phyloP scores from a whole-genome alignment of 164 flowering plant species.

The Vitis cinerea region DNA sequence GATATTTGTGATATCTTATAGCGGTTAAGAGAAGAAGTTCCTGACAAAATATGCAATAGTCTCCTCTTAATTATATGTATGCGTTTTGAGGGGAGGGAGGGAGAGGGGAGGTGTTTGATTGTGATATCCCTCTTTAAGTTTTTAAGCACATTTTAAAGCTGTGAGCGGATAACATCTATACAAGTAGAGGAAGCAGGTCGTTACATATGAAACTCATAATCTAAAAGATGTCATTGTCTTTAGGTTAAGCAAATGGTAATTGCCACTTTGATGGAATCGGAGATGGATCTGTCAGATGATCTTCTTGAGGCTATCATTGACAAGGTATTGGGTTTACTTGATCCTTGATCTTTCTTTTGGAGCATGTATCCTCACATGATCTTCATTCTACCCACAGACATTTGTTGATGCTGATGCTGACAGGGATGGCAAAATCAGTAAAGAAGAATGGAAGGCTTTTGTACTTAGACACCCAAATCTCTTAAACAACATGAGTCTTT shows the following conservation, averaged over 20 bases:
- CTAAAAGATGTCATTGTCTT: neutral
- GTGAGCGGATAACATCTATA: neutral
- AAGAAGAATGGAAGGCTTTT: conserved; percentile 76
- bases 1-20: too few species aligned
- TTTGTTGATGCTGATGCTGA: conserved; percentile 84
- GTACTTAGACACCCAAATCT: conserved; percentile 60
- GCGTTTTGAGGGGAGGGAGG: too few species aligned
- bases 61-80: too few species aligned
- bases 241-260: conserved; percentile 55
- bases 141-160: neutral
- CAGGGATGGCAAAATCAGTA: conserved; percentile 67
- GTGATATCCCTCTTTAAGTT: too few species aligned
- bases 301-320: conserved; percentile 39
- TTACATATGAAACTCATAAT: neutral
- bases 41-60: too few species aligned
- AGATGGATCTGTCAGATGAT: conserved; percentile 37
- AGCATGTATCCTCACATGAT: neutral
- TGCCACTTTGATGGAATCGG: conserved; percentile 42
- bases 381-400: conserved; percentile 46
- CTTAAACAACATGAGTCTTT: conserved; percentile 87
- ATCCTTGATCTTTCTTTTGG: neutral
- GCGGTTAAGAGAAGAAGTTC: too few species aligned
- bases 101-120: too few species aligned
- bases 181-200: neutral
- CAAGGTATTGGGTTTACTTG: conserved; percentile 20